Evolutionary conservation across 441 rosid genomes (phyloP), one percentile per base, ranked within the genome.

Genomic region (Geranium incanum): DNA sequence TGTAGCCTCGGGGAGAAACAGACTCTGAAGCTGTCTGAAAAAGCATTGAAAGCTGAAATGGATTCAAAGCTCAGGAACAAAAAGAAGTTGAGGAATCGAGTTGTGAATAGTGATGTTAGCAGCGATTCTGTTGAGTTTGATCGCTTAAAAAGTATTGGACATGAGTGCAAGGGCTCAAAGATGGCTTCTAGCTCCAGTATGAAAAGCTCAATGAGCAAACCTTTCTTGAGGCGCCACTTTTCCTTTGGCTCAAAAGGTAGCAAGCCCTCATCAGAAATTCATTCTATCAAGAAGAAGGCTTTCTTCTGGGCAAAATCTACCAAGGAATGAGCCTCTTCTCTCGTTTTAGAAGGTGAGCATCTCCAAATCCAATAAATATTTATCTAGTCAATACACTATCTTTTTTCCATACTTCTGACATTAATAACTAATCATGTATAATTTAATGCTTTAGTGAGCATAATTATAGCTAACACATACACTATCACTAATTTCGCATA

Each of bases 1-100:
- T 95, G 99, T 76, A 89, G 89, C n/a, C 70, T 89, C 50, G 98
- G 97, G 52, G 93, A 86, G 87, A 93, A 85, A 72, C 88, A 88
- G 77, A 84, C 90, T 6, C 80, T 75, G 36, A 86, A 91, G 72
- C 71, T 93, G 73, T 91, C 94, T 39, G 97, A 87, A 81, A 95
- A 84, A 84, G 93, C 91, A 65, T 74, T 91, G 76, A 88, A 81
- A 83, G 86, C 83, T 59, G 96, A 88, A 80, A 79, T 86, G 85
- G 98, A 91, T 21, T 75, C 81, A 70, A 91, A 85, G 81, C 86
- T 86, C 37, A 88, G 73, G 75, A 85, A 75, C 77, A 78, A 75
- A 75, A 89, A 87, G 80, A 86, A 82, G 82, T 87, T 85, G 28
- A 95, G 86, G 81, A 88, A 86, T 50, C 79, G 89, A 60, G 86